Base-by-base conservation (phyloP, 1,139 yeast genomes). In the Keqinozyma sinolaborantium region DNA sequence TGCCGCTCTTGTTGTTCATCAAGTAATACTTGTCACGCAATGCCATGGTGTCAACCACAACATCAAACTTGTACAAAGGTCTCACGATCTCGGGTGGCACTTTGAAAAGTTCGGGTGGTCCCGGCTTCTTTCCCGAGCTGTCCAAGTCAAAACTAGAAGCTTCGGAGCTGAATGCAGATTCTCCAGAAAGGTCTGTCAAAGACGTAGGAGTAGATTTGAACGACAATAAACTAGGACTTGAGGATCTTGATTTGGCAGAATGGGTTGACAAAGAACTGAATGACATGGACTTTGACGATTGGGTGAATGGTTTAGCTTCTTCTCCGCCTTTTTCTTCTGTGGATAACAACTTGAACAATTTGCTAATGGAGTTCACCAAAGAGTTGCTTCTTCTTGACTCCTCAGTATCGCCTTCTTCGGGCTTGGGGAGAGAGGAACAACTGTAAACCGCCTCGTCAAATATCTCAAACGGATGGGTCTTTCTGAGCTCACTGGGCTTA, bases 371-470 rank as follows among this genome's bases (percentile, higher is more conserved):
- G 42, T 49, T 52, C 28, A 64, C 64, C 34, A 61, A 38, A 1
- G 72, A 60, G 32, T 59, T 56, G 3, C 45, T 41, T 47, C 57
- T 16, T 50, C 38, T 32, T 28, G 25, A 35, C 23, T 31, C 42
- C 10, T 35, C 41, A 12, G 36, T 39, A 16, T 29, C 41, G 8
- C 37, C 42, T 13, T 32, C 36, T 3, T 39, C 25, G n/a, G 53
- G 30, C 11, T 40, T 41, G 4, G 69, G 61, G 28, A 63, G 48
- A 14, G 68, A 48, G 3, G 73, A 59, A 35, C 75, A 73, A 2
- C 83, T 72, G 51, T 83, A 83, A 16, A 83, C 77, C 2, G 86
- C 81, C 44, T 83, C 92, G 51, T 84, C 95, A 43, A 83, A 75
- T 4, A 83, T 74, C 46, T 84, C 95, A 55, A 70, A 84, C 1